Evolutionary conservation across 2,329 filamentous ascomycete genomes (phyloP).

Genomic region (Bretziella fagacearum): DNA sequence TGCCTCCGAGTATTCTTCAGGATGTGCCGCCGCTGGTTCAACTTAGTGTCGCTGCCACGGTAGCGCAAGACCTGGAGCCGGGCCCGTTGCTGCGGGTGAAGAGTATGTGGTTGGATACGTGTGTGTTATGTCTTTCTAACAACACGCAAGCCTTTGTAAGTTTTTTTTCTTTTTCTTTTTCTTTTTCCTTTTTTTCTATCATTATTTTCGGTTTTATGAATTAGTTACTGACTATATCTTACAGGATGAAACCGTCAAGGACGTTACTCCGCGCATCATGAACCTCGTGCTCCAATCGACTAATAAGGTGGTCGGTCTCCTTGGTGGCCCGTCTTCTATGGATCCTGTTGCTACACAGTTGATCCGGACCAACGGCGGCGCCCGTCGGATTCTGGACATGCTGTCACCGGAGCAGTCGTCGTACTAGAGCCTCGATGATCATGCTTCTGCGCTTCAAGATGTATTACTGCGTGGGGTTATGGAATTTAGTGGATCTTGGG

Average conservation of each 20-base stretch:
- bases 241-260: conserved; percentile 38
- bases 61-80: conserved; percentile 39
- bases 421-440: neutral
- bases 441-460: neutral
- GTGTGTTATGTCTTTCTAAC: conserved; percentile 36
- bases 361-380: conserved; percentile 26
- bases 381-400: conserved; percentile 21
- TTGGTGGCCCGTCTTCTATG: conserved; percentile 25
- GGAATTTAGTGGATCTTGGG: neutral
- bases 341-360: conserved; percentile 31
- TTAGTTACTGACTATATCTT: conserved; percentile 18
- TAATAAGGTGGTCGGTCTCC: conserved; percentile 34
- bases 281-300: conserved; percentile 33
- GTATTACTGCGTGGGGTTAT: neutral
- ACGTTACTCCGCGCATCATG: conserved; percentile 41
- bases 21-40: conserved; percentile 43
- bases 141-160: conserved; percentile 35
- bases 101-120: conserved; percentile 42
- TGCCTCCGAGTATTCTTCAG: conserved; percentile 29
- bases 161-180: conserved; percentile 14
- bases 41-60: conserved; percentile 46
- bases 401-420: neutral
- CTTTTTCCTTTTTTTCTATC: neutral
- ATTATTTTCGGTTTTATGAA: neutral
- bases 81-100: conserved; percentile 37